Evolutionary conservation across 1,139 yeast genomes (phyloP), one percentile per base, ranked within the genome.

Genomic region (Blastobotrys malaysiensis): DNA sequence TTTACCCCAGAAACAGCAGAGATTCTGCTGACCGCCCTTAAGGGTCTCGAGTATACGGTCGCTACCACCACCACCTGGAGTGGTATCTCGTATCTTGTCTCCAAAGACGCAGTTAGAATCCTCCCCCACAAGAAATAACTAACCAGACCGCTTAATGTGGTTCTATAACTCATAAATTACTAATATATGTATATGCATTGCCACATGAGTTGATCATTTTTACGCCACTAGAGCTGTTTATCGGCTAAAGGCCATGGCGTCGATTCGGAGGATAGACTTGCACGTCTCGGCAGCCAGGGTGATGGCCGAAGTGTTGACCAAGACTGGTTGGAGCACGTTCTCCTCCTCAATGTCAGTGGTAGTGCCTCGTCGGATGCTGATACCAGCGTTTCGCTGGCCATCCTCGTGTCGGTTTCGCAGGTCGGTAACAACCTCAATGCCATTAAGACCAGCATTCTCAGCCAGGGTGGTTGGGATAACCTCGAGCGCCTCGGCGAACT

Each of bases 381-480:
- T 90, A 55, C 99, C 99, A n/a, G 97, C 96, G 66, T 89, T 86
- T 63, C 77, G 79, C 71, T 91, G 97, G 54, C 98, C 98, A 61
- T 79, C 79, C 67, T 87, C 97, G 70, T 95, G 99, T 71, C 86
- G 84, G 68, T 88, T 86, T 71, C 97, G 86, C 64, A 93, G 79
- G 61, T 95, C 99, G 16, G 99, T 93, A 45, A 93, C 96, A 50
- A 95, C 95, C 63, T 88, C 88, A 65, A 95, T 89, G 61, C 97
- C 90, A 71, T 93, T 90, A 69, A 93, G 76, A 56, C 99, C 99
- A 14, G 99, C 98, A 69, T 93, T 95, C 73, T 95, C 99, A 9
- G 99, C 98, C 62, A 93, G 78, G 2, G 99, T 95, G 2, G 97
- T 89, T 61, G 99, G 99, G 60, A 93, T 89, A 46, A 93, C 93